Conservation (phyloP, 345 rosid genomes). For the Eucalyptus camaldulensis region DNA sequence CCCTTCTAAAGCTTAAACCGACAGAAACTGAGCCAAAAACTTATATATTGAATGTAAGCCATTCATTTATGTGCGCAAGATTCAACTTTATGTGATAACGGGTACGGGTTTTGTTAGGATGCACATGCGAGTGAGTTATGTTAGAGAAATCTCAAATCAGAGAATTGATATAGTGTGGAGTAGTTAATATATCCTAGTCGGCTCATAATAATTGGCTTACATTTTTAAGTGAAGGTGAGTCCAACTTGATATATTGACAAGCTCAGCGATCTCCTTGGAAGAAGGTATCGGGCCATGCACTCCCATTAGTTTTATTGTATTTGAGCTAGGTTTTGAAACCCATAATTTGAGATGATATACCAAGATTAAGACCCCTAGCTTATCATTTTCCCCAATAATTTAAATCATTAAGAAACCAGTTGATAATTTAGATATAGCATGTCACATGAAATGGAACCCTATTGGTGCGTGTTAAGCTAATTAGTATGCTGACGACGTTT, state of each 20-base stretch:
- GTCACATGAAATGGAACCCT: not conserved
- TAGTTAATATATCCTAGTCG: too few species aligned
- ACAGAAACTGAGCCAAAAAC: not conserved
- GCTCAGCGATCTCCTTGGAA: accelerated
- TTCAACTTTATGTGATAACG: not conserved
- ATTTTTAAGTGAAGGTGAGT: accelerated
- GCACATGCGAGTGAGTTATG: accelerated
- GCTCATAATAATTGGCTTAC: too few species aligned
- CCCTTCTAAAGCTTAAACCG: not conserved
- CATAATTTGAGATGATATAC: not conserved
- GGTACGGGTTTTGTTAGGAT: too few species aligned
- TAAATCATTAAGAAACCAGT: not conserved
- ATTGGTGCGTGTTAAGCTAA: not conserved
- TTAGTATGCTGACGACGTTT: not conserved
- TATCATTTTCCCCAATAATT: not conserved
- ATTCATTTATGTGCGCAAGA: not conserved
- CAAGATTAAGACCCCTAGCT: not conserved
- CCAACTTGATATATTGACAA: too few species aligned
- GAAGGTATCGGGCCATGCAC: too few species aligned
- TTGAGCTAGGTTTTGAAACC: not conserved
- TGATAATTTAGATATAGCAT: not conserved
- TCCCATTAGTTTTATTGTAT: not conserved
- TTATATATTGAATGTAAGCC: not conserved
- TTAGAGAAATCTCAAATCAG: too few species aligned
- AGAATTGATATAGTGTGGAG: too few species aligned